Evolutionary conservation across 108 stramenopile genomes (phyloP), one percentile per base, ranked within the genome.

Genomic region (Nitzschia sp.): DNA sequence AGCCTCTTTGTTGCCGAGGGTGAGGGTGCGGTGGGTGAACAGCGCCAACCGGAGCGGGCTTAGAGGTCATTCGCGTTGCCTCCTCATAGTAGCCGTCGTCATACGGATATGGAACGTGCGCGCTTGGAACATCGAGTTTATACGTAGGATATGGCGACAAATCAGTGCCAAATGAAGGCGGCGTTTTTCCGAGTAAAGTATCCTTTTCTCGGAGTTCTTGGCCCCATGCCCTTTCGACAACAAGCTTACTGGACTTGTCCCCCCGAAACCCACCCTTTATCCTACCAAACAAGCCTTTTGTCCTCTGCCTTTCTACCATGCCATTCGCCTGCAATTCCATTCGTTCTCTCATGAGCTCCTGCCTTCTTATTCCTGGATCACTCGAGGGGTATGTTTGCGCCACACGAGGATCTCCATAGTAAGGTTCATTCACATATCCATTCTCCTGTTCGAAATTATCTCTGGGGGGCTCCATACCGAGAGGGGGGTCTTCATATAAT

Each of bases 191-290:
- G 23, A 64, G 50, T 27, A 64, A 32, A 6, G 63, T 30, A 31
- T 47, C 48, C 30, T 64, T 64, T 19, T 52, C 63, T 30, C 48
- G 48, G 11, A 52, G 47, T 50, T 52, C 46, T 23, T 64, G 48
- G n/a, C 44, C 32, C 48, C 48, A 52, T 6, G 17, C 30, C 5
- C 27, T 4, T 30, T 57, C 55, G 15, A 32, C 55, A 11, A 5
- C 28, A 19, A 15, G 28, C 19, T 25, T 31, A 1, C 30, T 27
- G 19, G 22, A 11, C 31, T 48, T 48, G 17, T 48, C 48, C 16
- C 47, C 47, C 29, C 46, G 46, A 9, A 64, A 45, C 47, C 63
- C 50, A n/a, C 50, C 63, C n/a, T 38, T 3, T 4, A 64, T 47
- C 23, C 63, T 48, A 13, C 63, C 47, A 9, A 64, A 64, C n/a